Evolutionary conservation across 768 basidiomycete genomes (phyloP), one percentile per base, ranked within the genome.

Genomic region (Leccinum disarticulatum): DNA sequence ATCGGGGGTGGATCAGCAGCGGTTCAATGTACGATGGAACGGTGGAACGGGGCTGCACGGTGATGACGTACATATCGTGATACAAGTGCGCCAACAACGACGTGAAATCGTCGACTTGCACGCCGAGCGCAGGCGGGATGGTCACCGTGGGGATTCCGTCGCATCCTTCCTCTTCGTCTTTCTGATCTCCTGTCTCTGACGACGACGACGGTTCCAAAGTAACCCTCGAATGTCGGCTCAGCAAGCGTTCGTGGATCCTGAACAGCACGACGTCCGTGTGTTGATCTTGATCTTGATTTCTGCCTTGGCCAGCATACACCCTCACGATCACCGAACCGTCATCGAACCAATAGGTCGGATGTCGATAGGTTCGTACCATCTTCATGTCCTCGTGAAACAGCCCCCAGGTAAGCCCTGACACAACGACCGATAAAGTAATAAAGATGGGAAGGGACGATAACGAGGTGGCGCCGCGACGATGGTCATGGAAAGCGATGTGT

Each of bases 61-160:
- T 41, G 81, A 86, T 79, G 72, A 90, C 89, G 70, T 70, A 90
- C 89, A 70, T 70, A 66, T 89, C 84, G 66, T 88, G 84, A 67
- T 90, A 90, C 31, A 90, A 66, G 72, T 88, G 81, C 59, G 79
- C 78, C n/a, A 90, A 73, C 52, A 91, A 69, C 1, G 75, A 77
- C 52, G 81, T 80, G 6, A 88, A 77, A 67, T 90, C 87, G 47
- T 70, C 66, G 17, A 75, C 71, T 41, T 65, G 68, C 52, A 83
- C 75, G 33, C 72, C 68, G 17, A 75, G 69, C 48, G 77, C 72
- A 28, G 66, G 68, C 51, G 82, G 80, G 46, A 83, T 66, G 28
- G 50, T 65, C 55, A 51, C 71, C 55, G 48, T 68, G 36, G 68
- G 64, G 6, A 67, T 41, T 41, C 17, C 22, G 2, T 60, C 56